Conservation (phyloP, 208 protist species). For the Crithidia expoeki region DNA sequence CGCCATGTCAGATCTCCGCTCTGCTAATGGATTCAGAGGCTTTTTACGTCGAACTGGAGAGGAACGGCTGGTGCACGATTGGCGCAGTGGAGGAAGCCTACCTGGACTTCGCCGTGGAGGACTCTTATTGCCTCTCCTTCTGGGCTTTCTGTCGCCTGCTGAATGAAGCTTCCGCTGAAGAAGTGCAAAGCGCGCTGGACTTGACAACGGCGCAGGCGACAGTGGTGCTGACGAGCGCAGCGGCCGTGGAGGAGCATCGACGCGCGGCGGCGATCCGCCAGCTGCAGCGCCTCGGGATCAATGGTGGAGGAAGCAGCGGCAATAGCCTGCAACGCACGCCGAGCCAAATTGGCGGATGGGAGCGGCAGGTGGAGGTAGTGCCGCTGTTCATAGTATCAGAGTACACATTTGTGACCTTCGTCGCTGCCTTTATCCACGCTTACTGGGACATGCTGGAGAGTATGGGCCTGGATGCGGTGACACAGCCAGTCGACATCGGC, state of each 20-base stretch:
- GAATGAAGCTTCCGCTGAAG: slow-evolving; percentile 33
- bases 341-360: slow-evolving; percentile 9
- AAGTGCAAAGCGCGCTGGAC: slow-evolving; percentile 53
- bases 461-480: slow-evolving; percentile 45
- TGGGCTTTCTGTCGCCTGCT: slow-evolving; percentile 68
- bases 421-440: slow-evolving; percentile 52
- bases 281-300: slow-evolving; percentile 19
- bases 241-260: slow-evolving; percentile 44
- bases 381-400: slow-evolving; percentile 50
- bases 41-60: slow-evolving; percentile 35
- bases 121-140: slow-evolving; percentile 66
- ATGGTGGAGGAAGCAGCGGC: background rate
- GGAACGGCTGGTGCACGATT: slow-evolving; percentile 40
- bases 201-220: slow-evolving; percentile 43
- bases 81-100: slow-evolving; percentile 66
- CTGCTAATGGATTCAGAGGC: slow-evolving; percentile 35
- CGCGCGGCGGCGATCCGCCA: slow-evolving; percentile 27
- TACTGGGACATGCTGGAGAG: slow-evolving; percentile 63
- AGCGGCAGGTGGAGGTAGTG: slow-evolving; percentile 30
- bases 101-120: slow-evolving; percentile 49
- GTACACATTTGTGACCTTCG: slow-evolving; percentile 48
- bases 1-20: slow-evolving; percentile 17
- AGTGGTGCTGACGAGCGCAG: slow-evolving; percentile 44
- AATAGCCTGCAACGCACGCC: background rate
- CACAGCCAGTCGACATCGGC: slow-evolving; percentile 14